These are phyloP conservation scores for Citeromyces matritensis DNA, from an alignment of 805 yeast genomes.

Conservation along the genomic window DNA sequence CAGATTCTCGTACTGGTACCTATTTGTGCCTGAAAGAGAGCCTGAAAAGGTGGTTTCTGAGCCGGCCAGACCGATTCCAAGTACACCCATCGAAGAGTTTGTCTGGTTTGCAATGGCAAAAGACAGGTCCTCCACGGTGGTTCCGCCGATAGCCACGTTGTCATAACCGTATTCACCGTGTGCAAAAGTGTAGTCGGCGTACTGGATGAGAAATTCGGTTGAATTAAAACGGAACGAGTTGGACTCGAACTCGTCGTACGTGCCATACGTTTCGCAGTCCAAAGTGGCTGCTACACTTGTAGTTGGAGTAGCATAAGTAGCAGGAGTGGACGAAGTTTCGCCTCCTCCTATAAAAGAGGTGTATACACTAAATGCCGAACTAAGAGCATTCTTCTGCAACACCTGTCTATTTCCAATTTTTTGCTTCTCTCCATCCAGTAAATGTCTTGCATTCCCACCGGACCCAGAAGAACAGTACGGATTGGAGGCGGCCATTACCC, in stretches of 20 bases:
- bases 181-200: slow-evolving; percentile 34
- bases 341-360: too few species aligned
- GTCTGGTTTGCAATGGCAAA: slow-evolving; percentile 64
- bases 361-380: too few species aligned
- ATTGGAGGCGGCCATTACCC: slow-evolving; percentile 39
- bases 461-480: slow-evolving; percentile 16
- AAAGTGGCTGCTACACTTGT: too few species aligned
- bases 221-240: slow-evolving; percentile 21
- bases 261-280: slow-evolving; percentile 29
- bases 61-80: slow-evolving; percentile 59
- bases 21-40: slow-evolving; percentile 2
- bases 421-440: too few species aligned
- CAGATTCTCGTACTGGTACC: slow-evolving; percentile 43
- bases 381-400: too few species aligned
- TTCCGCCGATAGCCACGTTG: slow-evolving; percentile 32
- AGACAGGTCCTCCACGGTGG: slow-evolving; percentile 32
- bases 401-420: too few species aligned
- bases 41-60: slow-evolving; percentile 46
- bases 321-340: too few species aligned
- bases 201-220: slow-evolving; percentile 24
- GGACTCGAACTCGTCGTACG: slow-evolving; percentile 26
- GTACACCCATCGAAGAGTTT: slow-evolving; percentile 52
- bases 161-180: slow-evolving; percentile 51
- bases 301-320: too few species aligned
- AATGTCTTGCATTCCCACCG: slow-evolving; percentile 4